These are phyloP conservation scores for Fusarium sp. DNA, from an alignment of 2,329 filamentous ascomycete species.

Conservation along the genomic window DNA sequence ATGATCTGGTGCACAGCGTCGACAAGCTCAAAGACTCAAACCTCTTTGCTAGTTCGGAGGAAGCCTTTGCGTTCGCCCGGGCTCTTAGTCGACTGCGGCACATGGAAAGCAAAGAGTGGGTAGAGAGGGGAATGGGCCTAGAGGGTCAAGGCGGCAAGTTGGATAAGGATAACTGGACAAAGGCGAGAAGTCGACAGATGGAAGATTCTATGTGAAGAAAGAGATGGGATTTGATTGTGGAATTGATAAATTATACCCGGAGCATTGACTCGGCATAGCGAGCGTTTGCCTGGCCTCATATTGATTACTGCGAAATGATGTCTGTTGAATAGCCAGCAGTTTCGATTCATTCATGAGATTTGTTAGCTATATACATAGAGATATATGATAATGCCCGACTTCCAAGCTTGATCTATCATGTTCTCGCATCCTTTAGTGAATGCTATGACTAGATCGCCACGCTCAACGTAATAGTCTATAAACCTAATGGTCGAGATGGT, in stretches of 20 bases:
- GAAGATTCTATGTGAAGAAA: conserved; percentile 72
- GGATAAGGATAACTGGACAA: conserved; percentile 75
- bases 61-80: conserved; percentile 94
- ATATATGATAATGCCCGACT: background rate
- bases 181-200: conserved; percentile 75
- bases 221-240: conserved; percentile 17
- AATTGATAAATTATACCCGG: conserved; percentile 49
- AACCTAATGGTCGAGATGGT: background rate
- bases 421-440: background rate
- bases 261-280: conserved; percentile 47
- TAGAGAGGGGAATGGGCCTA: conserved; percentile 81
- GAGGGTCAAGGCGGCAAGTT: conserved; percentile 74
- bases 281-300: conserved; percentile 48
- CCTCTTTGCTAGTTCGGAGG: conserved; percentile 94
- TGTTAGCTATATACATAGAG: conserved; percentile 19
- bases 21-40: conserved; percentile 85
- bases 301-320: conserved; percentile 35
- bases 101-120: conserved; percentile 96
- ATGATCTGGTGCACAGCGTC: conserved; percentile 88
- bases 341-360: conserved; percentile 30
- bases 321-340: conserved; percentile 23
- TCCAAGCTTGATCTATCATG: background rate
- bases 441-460: background rate
- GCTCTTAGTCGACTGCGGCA: conserved; percentile 87
- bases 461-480: background rate